These are phyloP conservation scores for Fusarium coicis DNA, from an alignment of 2,329 filamentous ascomycete genomes.

Conservation along the genomic window DNA sequence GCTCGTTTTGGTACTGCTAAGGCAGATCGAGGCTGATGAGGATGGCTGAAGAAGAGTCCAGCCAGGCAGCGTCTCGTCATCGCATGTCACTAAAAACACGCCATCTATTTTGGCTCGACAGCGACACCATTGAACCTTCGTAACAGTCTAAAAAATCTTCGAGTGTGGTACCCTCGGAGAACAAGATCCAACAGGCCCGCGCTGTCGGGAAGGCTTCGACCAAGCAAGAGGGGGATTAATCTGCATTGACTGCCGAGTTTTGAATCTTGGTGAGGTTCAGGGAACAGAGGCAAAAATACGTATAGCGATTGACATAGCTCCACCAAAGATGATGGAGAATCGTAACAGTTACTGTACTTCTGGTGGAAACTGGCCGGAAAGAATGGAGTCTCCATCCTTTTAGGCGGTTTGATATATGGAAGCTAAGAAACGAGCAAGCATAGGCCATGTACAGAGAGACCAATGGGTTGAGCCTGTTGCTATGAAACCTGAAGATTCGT, in stretches of 20 bases:
- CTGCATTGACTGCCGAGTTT: slow-evolving; percentile 7
- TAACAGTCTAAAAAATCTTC: slow-evolving; percentile 3
- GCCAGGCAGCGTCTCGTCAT: slow-evolving; percentile 25
- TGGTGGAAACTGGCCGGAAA: neutral
- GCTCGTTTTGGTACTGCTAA: slow-evolving; percentile 11
- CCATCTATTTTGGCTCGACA: neutral
- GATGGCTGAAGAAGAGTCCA: slow-evolving; percentile 13
- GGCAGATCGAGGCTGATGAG: slow-evolving; percentile 31
- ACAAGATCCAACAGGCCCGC: neutral
- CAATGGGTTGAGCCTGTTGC: slow-evolving; percentile 26
- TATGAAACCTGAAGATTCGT: slow-evolving; percentile 35
- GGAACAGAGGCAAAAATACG: slow-evolving; percentile 17
- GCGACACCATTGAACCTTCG: neutral
- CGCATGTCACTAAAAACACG: slow-evolving; percentile 37
- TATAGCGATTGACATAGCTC: slow-evolving; percentile 33
- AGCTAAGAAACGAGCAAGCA: neutral
- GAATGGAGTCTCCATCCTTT: slow-evolving; percentile 5
- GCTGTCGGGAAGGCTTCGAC: slow-evolving; percentile 17
- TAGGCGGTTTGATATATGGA: slow-evolving; percentile 21
- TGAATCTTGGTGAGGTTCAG: neutral
- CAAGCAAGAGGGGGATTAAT: neutral
- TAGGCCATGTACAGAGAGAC: slow-evolving; percentile 26
- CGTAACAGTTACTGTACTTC: slow-evolving; percentile 16
- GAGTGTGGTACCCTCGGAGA: slow-evolving; percentile 18
- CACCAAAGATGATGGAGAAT: slow-evolving; percentile 20